Evolutionary conservation across 129 eudicot genomes (phyloP).

Genomic region (Sambucus nigra): DNA sequence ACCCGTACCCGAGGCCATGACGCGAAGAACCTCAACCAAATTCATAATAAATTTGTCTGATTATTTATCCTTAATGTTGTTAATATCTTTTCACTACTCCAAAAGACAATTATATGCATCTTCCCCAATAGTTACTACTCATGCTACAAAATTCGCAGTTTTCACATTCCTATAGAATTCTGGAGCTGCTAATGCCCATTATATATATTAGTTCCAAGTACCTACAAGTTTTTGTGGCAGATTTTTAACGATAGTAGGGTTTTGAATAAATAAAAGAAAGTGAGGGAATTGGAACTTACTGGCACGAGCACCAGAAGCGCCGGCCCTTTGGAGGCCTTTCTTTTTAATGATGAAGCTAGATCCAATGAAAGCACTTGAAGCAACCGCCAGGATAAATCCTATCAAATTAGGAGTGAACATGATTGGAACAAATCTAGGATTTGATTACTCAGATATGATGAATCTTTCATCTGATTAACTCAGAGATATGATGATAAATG

Average conservation of each 20-base stretch:
- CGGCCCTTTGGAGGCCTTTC: constrained; percentile 87
- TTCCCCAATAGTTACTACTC: neutral
- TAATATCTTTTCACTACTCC: neutral
- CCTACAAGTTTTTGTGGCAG: no score
- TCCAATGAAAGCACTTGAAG: constrained; percentile 87
- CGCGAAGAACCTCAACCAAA: no score
- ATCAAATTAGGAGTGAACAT: constrained; percentile 60
- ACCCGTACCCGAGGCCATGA: no score
- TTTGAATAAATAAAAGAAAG: neutral
- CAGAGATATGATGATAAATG: neutral
- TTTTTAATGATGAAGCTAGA: constrained; percentile 88
- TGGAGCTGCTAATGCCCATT: neutral
- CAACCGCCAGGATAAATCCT: constrained; percentile 79
- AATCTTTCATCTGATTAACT: constrained; percentile 19
- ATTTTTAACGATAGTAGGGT: no score
- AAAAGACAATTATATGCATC: no score
- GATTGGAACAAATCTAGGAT: constrained; percentile 12
- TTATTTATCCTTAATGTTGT: neutral
- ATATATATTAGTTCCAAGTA: neutral
- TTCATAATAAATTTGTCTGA: no score
- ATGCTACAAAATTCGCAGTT: neutral
- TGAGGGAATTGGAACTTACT: constrained; percentile 25
- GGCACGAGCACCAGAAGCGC: constrained; percentile 72
- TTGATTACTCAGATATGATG: constrained; percentile 6
- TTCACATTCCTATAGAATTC: neutral